A percentile compares a stretch with the other conserved stretches of the same genome.
These are phyloP conservation scores for Xylariaceae sp. DNA, from an alignment of 2,329 filamentous ascomycete species.

Conservation along the genomic window DNA sequence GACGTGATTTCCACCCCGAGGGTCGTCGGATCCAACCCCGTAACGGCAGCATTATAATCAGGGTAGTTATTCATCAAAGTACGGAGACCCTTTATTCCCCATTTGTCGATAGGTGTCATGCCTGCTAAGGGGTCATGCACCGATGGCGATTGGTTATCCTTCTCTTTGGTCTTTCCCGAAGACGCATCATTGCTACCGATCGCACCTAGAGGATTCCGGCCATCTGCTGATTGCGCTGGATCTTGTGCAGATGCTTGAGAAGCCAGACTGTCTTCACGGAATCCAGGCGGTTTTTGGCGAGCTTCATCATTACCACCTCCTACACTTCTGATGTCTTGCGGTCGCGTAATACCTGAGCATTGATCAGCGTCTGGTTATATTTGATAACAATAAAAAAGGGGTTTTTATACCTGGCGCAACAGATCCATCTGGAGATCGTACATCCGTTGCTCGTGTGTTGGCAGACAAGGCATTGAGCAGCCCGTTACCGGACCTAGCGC, in stretches of 20 bases:
- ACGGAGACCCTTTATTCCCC: slow-evolving; percentile 65
- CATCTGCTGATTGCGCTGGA: slow-evolving; percentile 37
- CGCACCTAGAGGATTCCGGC: slow-evolving; percentile 47
- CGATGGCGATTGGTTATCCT: slow-evolving; percentile 44
- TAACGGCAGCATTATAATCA: slow-evolving; percentile 63
- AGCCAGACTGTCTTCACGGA: slow-evolving; percentile 47
- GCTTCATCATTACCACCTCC: slow-evolving; percentile 45
- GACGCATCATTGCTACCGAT: slow-evolving; percentile 49
- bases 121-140: slow-evolving; percentile 61
- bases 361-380: slow-evolving; percentile 27
- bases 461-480: slow-evolving; percentile 66
- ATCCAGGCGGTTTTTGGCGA: slow-evolving; percentile 48
- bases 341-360: slow-evolving; percentile 41
- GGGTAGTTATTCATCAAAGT: slow-evolving; percentile 66
- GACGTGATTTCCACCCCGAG: slow-evolving; percentile 62
- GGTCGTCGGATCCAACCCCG: slow-evolving; percentile 59
- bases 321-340: slow-evolving; percentile 47
- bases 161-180: slow-evolving; percentile 45
- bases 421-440: slow-evolving; percentile 51
- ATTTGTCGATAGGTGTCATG: slow-evolving; percentile 66
- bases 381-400: not conserved
- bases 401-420: slow-evolving; percentile 39
- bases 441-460: slow-evolving; percentile 54
- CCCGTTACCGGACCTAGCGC: slow-evolving; percentile 58
- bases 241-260: slow-evolving; percentile 42